Percentiles rank a stretch among this genome's conserved stretches.
Evolutionary conservation across 495 filamentous ascomycete genomes (phyloP).

Genomic region (Aspergillus asperescens): DNA sequence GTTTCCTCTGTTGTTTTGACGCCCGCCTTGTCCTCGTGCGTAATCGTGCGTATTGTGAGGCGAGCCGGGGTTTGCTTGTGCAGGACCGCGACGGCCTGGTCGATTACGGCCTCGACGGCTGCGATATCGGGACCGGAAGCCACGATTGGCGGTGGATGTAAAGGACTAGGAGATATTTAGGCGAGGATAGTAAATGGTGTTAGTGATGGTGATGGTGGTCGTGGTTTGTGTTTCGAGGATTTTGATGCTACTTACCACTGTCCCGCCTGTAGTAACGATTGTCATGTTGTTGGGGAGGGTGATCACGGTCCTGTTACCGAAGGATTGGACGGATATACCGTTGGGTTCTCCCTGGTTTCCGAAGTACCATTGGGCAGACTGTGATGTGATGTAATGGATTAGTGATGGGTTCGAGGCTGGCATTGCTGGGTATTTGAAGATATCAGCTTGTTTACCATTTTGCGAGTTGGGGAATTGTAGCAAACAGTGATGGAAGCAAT

Average conservation of each 20-base stretch:
- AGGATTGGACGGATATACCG: neutral
- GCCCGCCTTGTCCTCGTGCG: too few species aligned
- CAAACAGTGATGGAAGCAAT: too few species aligned
- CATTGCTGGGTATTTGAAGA: neutral
- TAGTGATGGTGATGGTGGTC: neutral
- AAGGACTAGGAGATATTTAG: neutral
- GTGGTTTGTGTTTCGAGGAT: neutral
- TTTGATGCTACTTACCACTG: neutral
- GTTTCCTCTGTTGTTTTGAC: too few species aligned
- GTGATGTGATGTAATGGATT: too few species aligned
- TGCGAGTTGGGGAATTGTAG: too few species aligned
- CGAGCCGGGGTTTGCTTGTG: neutral
- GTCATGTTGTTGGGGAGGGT: neutral
- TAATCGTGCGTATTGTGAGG: too few species aligned
- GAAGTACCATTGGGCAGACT: neutral
- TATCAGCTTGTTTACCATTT: neutral
- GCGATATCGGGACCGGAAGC: too few species aligned
- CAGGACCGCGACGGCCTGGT: neutral
- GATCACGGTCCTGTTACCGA: neutral
- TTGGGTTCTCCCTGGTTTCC: neutral
- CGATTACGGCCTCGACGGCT: too few species aligned
- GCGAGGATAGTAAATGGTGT: too few species aligned
- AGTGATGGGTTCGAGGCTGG: neutral
- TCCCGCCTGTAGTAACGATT: neutral
- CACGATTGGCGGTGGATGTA: neutral